Conservation (phyloP, 1,139 yeast species). For the Wickerhamomyces sp. region DNA sequence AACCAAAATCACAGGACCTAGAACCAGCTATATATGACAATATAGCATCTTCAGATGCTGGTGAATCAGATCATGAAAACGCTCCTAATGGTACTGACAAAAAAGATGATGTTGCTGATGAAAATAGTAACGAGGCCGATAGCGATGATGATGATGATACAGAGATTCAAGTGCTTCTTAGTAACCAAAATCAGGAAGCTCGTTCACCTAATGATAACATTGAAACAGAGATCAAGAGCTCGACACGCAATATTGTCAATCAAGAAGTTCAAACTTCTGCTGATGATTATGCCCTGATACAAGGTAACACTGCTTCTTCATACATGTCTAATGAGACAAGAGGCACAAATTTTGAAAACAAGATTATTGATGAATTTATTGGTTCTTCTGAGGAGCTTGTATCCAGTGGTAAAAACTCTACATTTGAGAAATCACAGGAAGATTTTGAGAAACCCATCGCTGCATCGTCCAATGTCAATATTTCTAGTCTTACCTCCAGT, state of each 20-base stretch:
- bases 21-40: not conserved
- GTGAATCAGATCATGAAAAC: not conserved
- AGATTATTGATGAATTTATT: conserved; percentile 21
- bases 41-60: too few relatives aligned
- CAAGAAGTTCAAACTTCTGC: conserved; percentile 5
- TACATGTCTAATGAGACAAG: conserved; percentile 8
- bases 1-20: conserved; percentile 1
- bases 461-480: conserved; percentile 23
- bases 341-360: conserved; percentile 21
- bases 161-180: too few relatives aligned
- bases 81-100: not conserved
- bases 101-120: not conserved
- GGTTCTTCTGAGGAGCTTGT: conserved; percentile 16
- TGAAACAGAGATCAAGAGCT: conserved; percentile 1
- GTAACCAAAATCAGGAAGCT: not conserved
- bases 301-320: conserved; percentile 6
- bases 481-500: conserved; percentile 19
- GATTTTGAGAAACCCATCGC: conserved; percentile 23
- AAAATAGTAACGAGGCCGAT: not conserved
- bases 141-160: not conserved
- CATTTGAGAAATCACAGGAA: conserved; percentile 9
- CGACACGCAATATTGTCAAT: conserved; percentile 6
- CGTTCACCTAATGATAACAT: not conserved
- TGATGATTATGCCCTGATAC: not conserved
- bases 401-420: conserved; percentile 5